phyloP scores from a whole-genome alignment of 2,329 filamentous ascomycete species.

The Neurospora sp. region DNA sequence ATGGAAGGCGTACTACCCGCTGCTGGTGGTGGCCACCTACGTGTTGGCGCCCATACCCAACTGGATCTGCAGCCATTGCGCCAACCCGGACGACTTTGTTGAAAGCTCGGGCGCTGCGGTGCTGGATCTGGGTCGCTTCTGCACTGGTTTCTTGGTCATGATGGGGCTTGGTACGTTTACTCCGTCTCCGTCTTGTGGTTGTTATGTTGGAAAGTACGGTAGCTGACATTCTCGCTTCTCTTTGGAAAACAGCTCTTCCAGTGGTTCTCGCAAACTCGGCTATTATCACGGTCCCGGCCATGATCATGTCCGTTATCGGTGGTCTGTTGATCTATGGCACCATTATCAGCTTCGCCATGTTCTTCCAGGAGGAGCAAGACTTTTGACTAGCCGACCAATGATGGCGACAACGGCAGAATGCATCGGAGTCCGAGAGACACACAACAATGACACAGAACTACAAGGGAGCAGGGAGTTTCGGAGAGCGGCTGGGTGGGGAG shows the following conservation, averaged over 20 bases:
- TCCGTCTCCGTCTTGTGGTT: constrained; percentile 1
- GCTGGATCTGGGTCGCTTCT: constrained; percentile 88
- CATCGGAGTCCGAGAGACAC: background rate
- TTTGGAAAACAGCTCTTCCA: constrained; percentile 59
- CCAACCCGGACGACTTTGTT: constrained; percentile 92
- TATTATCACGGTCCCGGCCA: constrained; percentile 73
- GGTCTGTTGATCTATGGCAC: constrained; percentile 94
- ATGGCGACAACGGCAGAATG: background rate
- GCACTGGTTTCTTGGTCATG: constrained; percentile 89
- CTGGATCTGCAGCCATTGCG: constrained; percentile 84
- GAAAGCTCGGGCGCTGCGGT: constrained; percentile 72
- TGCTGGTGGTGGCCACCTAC: constrained; percentile 94
- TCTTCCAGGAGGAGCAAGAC: constrained; percentile 96
- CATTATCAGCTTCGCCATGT: constrained; percentile 96
- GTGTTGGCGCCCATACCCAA: constrained; percentile 89
- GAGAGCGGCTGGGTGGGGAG: background rate
- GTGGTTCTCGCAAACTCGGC: constrained; percentile 78
- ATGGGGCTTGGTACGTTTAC: constrained; percentile 83
- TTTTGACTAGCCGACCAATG: constrained; percentile 46
- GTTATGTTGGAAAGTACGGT: background rate
- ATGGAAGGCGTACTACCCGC: constrained; percentile 87
- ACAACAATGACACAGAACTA: background rate
- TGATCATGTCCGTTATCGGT: constrained; percentile 90
- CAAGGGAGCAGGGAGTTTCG: background rate
- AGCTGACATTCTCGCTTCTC: background rate